Evolutionary conservation across 2,329 filamentous ascomycete species (phyloP).

Genomic region (Trichoderma aggressivum): DNA sequence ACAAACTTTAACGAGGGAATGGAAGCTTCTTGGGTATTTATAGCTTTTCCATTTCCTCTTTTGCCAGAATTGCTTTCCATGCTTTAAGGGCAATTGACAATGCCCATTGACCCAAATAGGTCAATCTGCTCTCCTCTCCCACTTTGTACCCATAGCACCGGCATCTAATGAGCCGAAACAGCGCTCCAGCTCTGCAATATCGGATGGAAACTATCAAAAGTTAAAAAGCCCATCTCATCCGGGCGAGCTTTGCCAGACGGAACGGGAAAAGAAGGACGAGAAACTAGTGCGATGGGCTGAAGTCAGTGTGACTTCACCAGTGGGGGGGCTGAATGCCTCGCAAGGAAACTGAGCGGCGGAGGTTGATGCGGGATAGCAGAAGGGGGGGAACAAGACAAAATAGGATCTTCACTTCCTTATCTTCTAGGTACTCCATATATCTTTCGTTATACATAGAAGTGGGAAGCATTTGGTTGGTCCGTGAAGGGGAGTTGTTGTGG

Average conservation of each 20-base stretch:
- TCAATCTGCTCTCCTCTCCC: not conserved
- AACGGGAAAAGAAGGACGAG: not conserved
- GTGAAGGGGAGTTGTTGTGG: not conserved
- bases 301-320: conserved; percentile 14
- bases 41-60: not conserved
- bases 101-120: not conserved
- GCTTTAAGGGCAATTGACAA: not conserved
- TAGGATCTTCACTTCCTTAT: not conserved
- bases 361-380: not conserved
- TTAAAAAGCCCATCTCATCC: not conserved
- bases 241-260: not conserved
- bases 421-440: not conserved
- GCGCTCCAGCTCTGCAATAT: not conserved
- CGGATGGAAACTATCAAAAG: not conserved
- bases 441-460: not conserved
- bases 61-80: not conserved
- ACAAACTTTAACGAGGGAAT: not conserved
- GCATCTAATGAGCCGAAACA: not conserved
- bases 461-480: not conserved
- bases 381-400: not conserved
- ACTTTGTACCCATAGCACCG: not conserved
- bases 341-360: not conserved
- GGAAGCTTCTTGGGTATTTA: not conserved
- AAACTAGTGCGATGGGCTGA: not conserved
- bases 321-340: not conserved